Percentiles rank a stretch among this genome's conserved stretches.
Conservation (phyloP, 192 early-diverging fungal genomes). For the Oehlia diaphana region DNA sequence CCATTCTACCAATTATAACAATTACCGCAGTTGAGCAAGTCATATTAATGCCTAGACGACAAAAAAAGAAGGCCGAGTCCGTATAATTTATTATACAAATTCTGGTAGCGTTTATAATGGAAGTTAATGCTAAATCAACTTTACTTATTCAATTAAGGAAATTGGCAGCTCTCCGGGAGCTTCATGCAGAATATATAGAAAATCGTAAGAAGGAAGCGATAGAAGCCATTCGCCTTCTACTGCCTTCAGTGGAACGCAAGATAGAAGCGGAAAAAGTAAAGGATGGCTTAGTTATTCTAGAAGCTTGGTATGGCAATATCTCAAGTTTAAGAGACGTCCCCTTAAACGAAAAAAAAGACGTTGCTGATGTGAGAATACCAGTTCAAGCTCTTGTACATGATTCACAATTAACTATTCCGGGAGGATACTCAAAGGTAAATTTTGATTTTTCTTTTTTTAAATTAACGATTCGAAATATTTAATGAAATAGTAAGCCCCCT, state of each 20-base stretch:
- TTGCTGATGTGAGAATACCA: slow-evolving; percentile 83
- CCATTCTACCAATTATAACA: slow-evolving; percentile 53
- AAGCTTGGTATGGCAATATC: slow-evolving; percentile 88
- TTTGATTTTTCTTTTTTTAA: background rate
- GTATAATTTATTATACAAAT: slow-evolving; percentile 19
- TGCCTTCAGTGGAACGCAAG: slow-evolving; percentile 66
- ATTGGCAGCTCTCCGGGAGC: slow-evolving; percentile 58
- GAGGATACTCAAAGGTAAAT: slow-evolving; percentile 80
- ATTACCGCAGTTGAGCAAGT: slow-evolving; percentile 57
- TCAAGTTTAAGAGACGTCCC: slow-evolving; percentile 22
- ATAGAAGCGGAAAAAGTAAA: slow-evolving; percentile 64
- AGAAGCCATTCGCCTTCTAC: slow-evolving; percentile 74
- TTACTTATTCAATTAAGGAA: slow-evolving; percentile 37
- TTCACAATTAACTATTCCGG: slow-evolving; percentile 86
- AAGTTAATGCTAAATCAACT: slow-evolving; percentile 8
- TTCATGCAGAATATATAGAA: slow-evolving; percentile 62
- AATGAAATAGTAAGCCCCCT: slow-evolving; percentile 2
- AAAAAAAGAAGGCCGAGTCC: slow-evolving; percentile 46
- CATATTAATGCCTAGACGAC: slow-evolving; percentile 63
- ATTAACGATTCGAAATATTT: background rate
- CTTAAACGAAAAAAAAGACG: slow-evolving; percentile 32
- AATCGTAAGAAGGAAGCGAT: slow-evolving; percentile 75
- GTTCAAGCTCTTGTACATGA: slow-evolving; percentile 83
- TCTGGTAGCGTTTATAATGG: background rate
- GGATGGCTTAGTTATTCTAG: slow-evolving; percentile 78